Base-by-base conservation (phyloP, 352 stramenopile species). In the Pythium periplocum region DNA sequence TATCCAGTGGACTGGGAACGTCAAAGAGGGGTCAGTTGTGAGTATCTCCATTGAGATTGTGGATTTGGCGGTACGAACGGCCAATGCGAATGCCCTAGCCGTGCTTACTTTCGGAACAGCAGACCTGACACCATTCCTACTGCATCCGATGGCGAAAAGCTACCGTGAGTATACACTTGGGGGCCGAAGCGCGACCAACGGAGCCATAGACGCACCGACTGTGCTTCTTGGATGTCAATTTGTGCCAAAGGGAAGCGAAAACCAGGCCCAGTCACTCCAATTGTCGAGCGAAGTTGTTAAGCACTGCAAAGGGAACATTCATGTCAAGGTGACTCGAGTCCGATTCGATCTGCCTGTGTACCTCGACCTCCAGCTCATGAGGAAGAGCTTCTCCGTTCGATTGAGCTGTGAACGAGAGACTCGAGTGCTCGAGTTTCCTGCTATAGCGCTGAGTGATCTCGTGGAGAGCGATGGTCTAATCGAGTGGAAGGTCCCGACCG, bases 191-290 rank as follows among this genome's bases (percentile, higher is more conserved):
- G 26, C 57, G 17, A 17, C 7, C 17, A 41, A 26, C 36, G 11
- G 12, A 37, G 45, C 30, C 17, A 55, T 3, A n/a, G 7, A 45
- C 12, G 10, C 6, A 0, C 45, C 69, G 3, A 59, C 57, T 30
- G 45, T 83, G 10, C 55, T 75, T 4, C 11, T 83, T 3, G 69
- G 69, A 4, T 74, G 64, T 41, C 73, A 80, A 33, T 83, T 73
- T 55, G 56, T 83, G n/a, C 69, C 73, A 3, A 48, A 45, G 3
- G 53, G 51, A 0, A 45, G 48, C 12, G 50, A 59, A 36, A 61
- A 48, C 4, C 59, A 73, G 9, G 41, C 17, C 1, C 17, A 26
- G 37, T 46, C 31, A 31, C 31, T 17, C 48, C 48, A 26, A 26
- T 26, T 26, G 17, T 26, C 17, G 17, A 26, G 17, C 17, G 17